Evolutionary conservation across 768 basidiomycete genomes (phyloP).

Genomic region (Amanita molliuscula): DNA sequence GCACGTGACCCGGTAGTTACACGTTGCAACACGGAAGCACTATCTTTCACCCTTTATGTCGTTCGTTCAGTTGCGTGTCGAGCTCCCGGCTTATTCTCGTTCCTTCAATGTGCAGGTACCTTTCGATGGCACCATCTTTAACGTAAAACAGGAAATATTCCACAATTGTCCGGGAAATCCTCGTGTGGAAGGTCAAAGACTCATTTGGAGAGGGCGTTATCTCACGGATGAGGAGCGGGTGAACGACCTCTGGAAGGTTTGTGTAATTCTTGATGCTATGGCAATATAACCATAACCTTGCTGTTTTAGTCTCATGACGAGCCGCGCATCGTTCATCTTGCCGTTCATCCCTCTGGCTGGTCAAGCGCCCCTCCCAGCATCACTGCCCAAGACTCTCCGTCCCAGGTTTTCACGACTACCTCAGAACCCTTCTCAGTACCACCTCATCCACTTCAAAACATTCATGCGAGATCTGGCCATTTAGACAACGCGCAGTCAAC

Average conservation of each 20-base stretch:
- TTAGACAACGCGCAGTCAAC: not conserved
- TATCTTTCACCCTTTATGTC: slow-evolving; percentile 21
- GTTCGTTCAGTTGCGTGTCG: slow-evolving; percentile 47
- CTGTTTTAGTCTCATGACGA: slow-evolving; percentile 40
- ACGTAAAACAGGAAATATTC: slow-evolving; percentile 61
- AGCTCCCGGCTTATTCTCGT: slow-evolving; percentile 64
- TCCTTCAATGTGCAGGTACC: slow-evolving; percentile 52
- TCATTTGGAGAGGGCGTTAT: slow-evolving; percentile 67
- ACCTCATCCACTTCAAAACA: not conserved
- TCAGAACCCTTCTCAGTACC: slow-evolving; percentile 5
- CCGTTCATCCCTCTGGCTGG: slow-evolving; percentile 79
- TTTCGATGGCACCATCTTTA: slow-evolving; percentile 36
- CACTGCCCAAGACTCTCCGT: not conserved
- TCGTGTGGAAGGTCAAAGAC: slow-evolving; percentile 57
- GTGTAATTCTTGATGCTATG: slow-evolving; percentile 12
- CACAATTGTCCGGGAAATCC: slow-evolving; percentile 54
- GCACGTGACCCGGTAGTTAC: slow-evolving; percentile 19
- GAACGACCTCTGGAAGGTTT: slow-evolving; percentile 61
- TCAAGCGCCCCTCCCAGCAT: slow-evolving; percentile 36
- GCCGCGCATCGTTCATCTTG: slow-evolving; percentile 57
- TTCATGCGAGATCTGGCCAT: slow-evolving; percentile 2
- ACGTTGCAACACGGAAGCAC: slow-evolving; percentile 14
- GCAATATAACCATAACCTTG: slow-evolving; percentile 7
- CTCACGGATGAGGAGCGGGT: slow-evolving; percentile 57
- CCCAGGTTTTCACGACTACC: not conserved